Evolutionary conservation across 148 eudicot species (phyloP).

Genomic region (Silene uniflora): DNA sequence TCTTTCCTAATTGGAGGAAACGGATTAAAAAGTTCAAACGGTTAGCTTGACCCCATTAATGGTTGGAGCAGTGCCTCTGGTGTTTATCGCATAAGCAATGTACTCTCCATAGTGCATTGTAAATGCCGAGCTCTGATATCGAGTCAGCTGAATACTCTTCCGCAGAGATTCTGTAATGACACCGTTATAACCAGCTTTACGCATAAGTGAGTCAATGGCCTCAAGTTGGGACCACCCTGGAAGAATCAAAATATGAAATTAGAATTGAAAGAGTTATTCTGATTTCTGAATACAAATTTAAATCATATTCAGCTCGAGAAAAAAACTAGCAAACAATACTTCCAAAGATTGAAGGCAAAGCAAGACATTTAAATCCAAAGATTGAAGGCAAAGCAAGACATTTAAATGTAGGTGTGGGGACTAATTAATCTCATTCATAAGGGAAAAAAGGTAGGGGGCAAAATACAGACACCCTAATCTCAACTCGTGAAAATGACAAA

Average conservation of each 20-base stretch:
- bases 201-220: conserved; percentile 77
- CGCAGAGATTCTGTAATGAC: conserved; percentile 64
- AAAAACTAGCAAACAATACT: no score
- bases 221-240: conserved; percentile 86
- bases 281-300: neutral
- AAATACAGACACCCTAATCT: no score
- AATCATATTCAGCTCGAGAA: neutral
- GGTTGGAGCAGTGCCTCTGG: conserved; percentile 30
- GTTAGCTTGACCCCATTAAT: conserved; percentile 46
- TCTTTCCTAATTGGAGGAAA: conserved; percentile 10
- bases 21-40: conserved; percentile 1
- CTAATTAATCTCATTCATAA: no score
- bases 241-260: conserved; percentile 19
- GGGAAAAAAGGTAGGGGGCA: no score
- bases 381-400: no score
- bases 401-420: no score
- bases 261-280: neutral
- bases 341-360: no score
- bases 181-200: conserved; percentile 80
- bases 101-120: conserved; percentile 75
- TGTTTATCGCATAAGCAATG: conserved; percentile 42
- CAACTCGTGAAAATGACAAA: no score
- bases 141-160: conserved; percentile 63
- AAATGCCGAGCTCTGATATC: conserved; percentile 78
- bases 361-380: no score